Evolutionary conservation across 164 flowering plant genomes (phyloP), one percentile per base, ranked within the genome.

Genomic region (Protea cynaroides): DNA sequence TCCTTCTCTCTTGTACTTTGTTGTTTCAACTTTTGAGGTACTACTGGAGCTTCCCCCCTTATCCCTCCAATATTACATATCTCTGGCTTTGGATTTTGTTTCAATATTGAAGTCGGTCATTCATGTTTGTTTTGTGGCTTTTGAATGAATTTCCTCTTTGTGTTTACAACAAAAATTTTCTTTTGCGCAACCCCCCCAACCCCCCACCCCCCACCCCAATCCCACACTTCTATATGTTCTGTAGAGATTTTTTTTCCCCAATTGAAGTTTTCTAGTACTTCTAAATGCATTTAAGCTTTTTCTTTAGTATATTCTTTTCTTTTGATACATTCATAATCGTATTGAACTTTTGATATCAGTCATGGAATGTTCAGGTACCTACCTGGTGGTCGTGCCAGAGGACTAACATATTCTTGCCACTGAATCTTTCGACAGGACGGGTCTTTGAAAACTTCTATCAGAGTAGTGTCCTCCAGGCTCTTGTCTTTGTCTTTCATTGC

Each of bases 341-440:
- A 9, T 63, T 25, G 49, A 15, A n/a, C 53, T 46, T 44, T 56
- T 34, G 10, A 65, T n/a, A 65, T 65, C 19, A 29, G 10, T 57
- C 15, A 25, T 18, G 56, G 34, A 19, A 58, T 66, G 63, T 34
- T 18, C 36, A 66, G 69, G 69, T 34, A 18, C 5, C 13, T 65
- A 21, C 47, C 63, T 44, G n/a, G n/a, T n/a, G 63, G 58, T 66
- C 57, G 34, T 36, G 63, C 57, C 47, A 6, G 22, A 65, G 38
- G 25, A 15, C 15, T 0, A 49, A 19, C 18, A 4, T 34, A 36
- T 8, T 58, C 50, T 8, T 23, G 24, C 46, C 25, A 23, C 24
- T 36, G 21, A 52, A 21, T 24, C 36, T 36, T 57, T 52, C 37
- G 4, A 40, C 37, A 17, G 29, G 40, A 11, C 19, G 52, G 44